These are phyloP conservation scores for Geranium incanum DNA, from an alignment of 441 rosid genomes.

Conservation along the genomic window DNA sequence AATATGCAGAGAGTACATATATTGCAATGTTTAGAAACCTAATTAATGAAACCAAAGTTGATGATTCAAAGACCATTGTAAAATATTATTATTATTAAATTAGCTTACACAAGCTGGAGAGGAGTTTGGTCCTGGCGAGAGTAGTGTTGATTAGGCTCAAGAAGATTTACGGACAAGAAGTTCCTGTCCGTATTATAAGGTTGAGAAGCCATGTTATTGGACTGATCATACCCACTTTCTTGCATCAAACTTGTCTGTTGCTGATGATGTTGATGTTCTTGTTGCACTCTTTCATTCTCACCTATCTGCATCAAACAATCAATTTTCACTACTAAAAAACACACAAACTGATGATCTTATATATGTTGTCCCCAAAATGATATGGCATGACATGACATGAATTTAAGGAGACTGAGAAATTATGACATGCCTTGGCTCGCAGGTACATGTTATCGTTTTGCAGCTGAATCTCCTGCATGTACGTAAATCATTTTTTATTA, in stretches of 20 bases:
- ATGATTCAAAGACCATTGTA: too few species aligned
- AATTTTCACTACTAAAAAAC: too few species aligned
- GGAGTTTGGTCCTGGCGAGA: constrained; percentile 51
- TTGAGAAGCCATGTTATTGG: constrained; percentile 28
- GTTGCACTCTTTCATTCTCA: constrained; percentile 46
- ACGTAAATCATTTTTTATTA: too few species aligned
- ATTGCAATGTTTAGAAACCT: too few species aligned
- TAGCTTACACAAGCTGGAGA: constrained; percentile 66
- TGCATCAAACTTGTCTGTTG: constrained; percentile 38
- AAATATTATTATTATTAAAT: too few species aligned
- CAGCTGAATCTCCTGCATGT: constrained; percentile 68
- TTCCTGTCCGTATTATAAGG: constrained; percentile 35
- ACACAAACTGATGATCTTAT: too few species aligned
- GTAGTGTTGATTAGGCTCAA: constrained; percentile 56
- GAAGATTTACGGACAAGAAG: constrained; percentile 53
- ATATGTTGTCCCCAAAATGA: too few species aligned
- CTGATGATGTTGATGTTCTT: constrained; percentile 30
- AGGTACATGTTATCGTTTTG: constrained; percentile 73
- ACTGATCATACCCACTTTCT: constrained; percentile 24
- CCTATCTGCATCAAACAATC: constrained; percentile 39
- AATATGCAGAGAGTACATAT: too few species aligned
- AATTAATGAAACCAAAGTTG: too few species aligned
- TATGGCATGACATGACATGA: too few species aligned
- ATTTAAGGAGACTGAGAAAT: too few species aligned
- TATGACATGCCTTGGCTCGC: constrained; percentile 45